Conservation (phyloP, 768 basidiomycete species). For the Leucosporidium yakuticum region DNA sequence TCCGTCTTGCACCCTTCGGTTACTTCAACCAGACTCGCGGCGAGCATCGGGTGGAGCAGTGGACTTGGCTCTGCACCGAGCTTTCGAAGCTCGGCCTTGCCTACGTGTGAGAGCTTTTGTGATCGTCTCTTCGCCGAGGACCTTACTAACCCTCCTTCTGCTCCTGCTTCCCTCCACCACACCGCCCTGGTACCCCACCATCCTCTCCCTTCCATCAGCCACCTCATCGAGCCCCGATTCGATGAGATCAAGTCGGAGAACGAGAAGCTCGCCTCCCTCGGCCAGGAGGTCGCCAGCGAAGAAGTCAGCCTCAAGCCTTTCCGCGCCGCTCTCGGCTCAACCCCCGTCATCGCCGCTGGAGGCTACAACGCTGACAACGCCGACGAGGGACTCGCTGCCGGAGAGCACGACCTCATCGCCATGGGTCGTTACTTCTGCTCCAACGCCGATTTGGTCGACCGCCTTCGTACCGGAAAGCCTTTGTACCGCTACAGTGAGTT, state of each 20-base stretch:
- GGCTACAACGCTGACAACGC: conserved; percentile 35
- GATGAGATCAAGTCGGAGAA: conserved; percentile 38
- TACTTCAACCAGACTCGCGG: conserved; percentile 40
- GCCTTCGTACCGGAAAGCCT: conserved; percentile 1
- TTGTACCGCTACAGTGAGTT: conserved; percentile 24
- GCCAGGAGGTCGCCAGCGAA: conserved; percentile 7
- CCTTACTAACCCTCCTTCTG: neutral
- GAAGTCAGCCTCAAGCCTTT: conserved; percentile 36
- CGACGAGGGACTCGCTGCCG: conserved; percentile 26
- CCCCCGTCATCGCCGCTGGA: conserved; percentile 39
- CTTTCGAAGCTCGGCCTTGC: conserved; percentile 34
- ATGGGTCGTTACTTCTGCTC: conserved; percentile 22
- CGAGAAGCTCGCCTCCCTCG: conserved; percentile 36
- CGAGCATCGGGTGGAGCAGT: conserved; percentile 36
- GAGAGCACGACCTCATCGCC: conserved; percentile 37
- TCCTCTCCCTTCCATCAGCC: conserved; percentile 11
- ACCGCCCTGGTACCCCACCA: no score
- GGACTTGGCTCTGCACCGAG: conserved; percentile 37
- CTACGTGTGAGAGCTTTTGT: conserved; percentile 35
- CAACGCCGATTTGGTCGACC: conserved; percentile 31
- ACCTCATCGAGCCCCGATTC: conserved; percentile 40
- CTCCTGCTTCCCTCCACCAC: neutral
- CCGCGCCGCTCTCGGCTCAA: conserved; percentile 29
- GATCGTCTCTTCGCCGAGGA: neutral
- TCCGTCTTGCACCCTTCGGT: conserved; percentile 51